A percentile compares a stretch with the other conserved stretches of the same genome.
Conservation (phyloP, 805 yeast species). For the Lipomyces yamadae region DNA sequence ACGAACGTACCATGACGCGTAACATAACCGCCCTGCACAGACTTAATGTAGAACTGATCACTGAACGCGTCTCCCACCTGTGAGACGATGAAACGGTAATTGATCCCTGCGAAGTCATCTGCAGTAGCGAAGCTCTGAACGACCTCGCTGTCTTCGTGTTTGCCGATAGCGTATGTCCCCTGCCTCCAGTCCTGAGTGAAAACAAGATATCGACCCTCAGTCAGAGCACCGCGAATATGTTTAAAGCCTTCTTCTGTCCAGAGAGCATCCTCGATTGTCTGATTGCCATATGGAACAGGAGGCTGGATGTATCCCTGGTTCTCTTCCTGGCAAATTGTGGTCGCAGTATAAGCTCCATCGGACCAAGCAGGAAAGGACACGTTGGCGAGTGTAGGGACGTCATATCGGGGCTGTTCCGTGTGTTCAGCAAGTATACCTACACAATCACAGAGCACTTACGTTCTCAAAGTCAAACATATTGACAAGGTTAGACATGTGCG, state of each 20-base stretch:
- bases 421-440: neutral
- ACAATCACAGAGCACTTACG: slow-evolving; percentile 2
- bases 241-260: slow-evolving; percentile 39
- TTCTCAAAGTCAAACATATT: slow-evolving; percentile 39
- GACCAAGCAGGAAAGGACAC: slow-evolving; percentile 23
- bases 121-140: neutral
- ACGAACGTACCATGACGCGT: slow-evolving; percentile 8
- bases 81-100: slow-evolving; percentile 22
- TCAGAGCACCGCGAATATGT: slow-evolving; percentile 38
- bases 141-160: neutral
- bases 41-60: slow-evolving; percentile 24
- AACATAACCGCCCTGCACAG: slow-evolving; percentile 15
- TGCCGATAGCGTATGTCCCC: neutral
- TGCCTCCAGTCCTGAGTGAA: slow-evolving; percentile 13
- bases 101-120: neutral
- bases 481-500: slow-evolving; percentile 39
- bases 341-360: slow-evolving; percentile 20
- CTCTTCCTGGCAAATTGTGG: slow-evolving; percentile 22
- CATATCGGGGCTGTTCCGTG: slow-evolving; percentile 8
- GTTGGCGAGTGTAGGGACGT: slow-evolving; percentile 21
- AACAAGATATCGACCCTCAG: slow-evolving; percentile 41
- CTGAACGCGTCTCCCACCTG: slow-evolving; percentile 35
- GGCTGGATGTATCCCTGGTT: slow-evolving; percentile 23
- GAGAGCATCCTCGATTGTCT: slow-evolving; percentile 30
- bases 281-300: slow-evolving; percentile 40